Conservation (phyloP, 2,329 filamentous ascomycete genomes). For the Talaromyces atroroseus region DNA sequence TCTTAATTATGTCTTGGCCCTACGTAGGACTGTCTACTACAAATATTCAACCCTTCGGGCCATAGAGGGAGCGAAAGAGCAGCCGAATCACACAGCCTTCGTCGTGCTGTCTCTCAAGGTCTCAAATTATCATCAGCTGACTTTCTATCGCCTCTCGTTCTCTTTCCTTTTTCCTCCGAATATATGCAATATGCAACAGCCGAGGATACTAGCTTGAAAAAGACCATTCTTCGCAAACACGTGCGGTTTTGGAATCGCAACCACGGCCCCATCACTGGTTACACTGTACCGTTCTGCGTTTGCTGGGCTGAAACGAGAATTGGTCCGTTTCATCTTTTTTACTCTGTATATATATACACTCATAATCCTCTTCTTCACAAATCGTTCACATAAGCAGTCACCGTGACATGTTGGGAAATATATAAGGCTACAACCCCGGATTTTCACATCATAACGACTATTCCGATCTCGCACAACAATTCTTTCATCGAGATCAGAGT, state of each 20-base stretch:
- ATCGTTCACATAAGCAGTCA: neutral
- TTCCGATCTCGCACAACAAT: neutral
- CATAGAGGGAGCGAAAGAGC: neutral
- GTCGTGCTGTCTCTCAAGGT: neutral
- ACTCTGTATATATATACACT: neutral
- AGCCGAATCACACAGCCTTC: neutral
- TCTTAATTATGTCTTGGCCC: constrained; percentile 4
- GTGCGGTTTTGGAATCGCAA: neutral
- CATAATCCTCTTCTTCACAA: neutral
- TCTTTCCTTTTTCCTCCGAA: neutral
- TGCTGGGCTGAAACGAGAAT: neutral
- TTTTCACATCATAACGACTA: neutral
- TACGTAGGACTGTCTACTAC: neutral
- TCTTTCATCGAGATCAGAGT: neutral
- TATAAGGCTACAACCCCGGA: neutral
- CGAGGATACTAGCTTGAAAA: neutral
- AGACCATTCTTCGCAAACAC: neutral
- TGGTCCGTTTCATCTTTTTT: neutral
- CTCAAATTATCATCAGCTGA: neutral
- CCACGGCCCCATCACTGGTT: neutral
- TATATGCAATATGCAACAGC: neutral
- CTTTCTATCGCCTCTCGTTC: neutral
- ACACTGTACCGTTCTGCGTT: neutral
- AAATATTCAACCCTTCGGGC: neutral
- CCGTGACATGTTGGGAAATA: neutral